Evolutionary conservation across 179 eudicot genomes (phyloP), one percentile per base, ranked within the genome.

Genomic region (Amaranthus tricolor): DNA sequence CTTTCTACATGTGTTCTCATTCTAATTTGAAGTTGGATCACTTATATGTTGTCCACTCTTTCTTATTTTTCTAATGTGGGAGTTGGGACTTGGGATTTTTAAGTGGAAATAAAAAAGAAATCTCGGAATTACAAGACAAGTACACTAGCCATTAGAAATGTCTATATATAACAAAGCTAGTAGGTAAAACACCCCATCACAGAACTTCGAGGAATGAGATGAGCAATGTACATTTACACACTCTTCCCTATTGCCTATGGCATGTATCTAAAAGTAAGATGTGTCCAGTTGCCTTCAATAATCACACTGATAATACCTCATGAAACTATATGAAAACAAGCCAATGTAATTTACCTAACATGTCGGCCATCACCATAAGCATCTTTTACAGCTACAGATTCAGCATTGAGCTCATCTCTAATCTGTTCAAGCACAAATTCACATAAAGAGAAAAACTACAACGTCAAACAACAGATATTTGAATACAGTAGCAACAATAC

Each of bases 351-450:
- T 78, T 66, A 91, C 98, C 93, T 88, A 67, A 94, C 98, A 79
- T 94, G 98, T 49, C 97, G 88, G n/a, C 98, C 98, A 85, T 94
- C 98, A 58, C 98, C 98, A 80, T 88, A 89, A 70, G 93, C 93
- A 86, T 94, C 98, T 77, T 83, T 82, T 62, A 94, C 94, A 63
- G 54, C 62, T 51, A 94, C 98, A 11, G 85, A 85, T 47, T 89
- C 98, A 56, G 98, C 98, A 77, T 80, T 86, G 69, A 94, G 85
- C 51, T 85, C 84, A 50, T 94, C 97, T 82, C 82, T 90, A 73
- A 94, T 94, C 98, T 91, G 89, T 78, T 58, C 4, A 68, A 76
- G 50, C 77, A 80, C 57, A 71, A 53, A 68, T 68, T 69, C 16
- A 43, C 71, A 62, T 50, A 21, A 19, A 47, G 17, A 56, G 58